These are phyloP conservation scores for Biscutella laevigata DNA, from an alignment of 441 rosid species.

Conservation along the genomic window DNA sequence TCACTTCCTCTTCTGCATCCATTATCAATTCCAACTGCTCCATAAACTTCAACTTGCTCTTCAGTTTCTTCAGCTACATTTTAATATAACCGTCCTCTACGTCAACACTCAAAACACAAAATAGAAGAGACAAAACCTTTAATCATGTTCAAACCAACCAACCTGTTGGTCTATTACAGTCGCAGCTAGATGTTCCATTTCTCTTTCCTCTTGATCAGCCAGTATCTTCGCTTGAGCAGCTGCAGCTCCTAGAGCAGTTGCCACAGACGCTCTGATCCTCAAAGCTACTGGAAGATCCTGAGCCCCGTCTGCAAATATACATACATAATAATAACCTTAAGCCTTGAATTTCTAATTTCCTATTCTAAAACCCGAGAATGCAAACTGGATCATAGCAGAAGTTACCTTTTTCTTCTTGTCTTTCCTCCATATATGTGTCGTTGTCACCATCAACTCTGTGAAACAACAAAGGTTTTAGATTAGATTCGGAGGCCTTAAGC, in stretches of 20 bases:
- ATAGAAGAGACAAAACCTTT: neutral
- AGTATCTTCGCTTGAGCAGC: conserved; percentile 72
- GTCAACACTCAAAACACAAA: conserved; percentile 8
- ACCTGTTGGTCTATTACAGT: conserved; percentile 69
- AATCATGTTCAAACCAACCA: neutral
- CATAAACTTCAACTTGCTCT: conserved; percentile 51
- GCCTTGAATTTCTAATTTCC: neutral
- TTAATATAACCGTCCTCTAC: conserved; percentile 2
- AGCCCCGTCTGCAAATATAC: conserved; percentile 26
- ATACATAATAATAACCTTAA: neutral
- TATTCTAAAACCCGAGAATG: neutral
- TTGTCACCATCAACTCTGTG: conserved; percentile 35
- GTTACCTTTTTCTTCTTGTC: conserved; percentile 18
- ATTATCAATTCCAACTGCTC: conserved; percentile 61
- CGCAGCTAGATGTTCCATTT: conserved; percentile 55
- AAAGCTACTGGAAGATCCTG: conserved; percentile 51
- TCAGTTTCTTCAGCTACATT: conserved; percentile 58
- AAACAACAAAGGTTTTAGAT: neutral
- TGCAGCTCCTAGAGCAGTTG: conserved; percentile 68
- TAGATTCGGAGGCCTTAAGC: neutral
- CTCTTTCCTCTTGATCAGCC: conserved; percentile 77
- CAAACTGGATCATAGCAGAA: neutral
- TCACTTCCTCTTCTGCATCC: conserved; percentile 60
- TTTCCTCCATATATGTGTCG: conserved; percentile 38
- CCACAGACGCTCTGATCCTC: conserved; percentile 68